Evolutionary conservation across 768 basidiomycete genomes (phyloP), one percentile per base, ranked within the genome.

Genomic region (Kwoniella mangroviensis): DNA sequence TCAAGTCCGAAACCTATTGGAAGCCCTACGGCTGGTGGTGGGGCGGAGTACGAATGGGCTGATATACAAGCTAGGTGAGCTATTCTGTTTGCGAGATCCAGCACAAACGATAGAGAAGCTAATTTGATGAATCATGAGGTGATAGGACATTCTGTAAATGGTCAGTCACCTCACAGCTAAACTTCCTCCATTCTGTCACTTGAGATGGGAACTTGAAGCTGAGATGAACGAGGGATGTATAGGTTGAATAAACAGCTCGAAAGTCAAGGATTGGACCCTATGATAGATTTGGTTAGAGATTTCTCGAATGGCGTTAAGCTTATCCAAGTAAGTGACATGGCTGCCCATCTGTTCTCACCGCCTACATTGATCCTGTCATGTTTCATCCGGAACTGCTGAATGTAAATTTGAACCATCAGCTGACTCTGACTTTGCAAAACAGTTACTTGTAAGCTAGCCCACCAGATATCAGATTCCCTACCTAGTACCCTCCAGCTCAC

Each of bases 191-290:
- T n/a, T n/a, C n/a, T n/a, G n/a, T n/a, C n/a, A n/a, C n/a, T n/a
- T n/a, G n/a, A n/a, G n/a, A n/a, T n/a, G n/a, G n/a, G n/a, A n/a
- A n/a, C n/a, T n/a, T n/a, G n/a, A n/a, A 43, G 42, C 45, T 49
- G 45, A 49, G 15, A 49, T 49, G 13, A 49, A 19, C 2, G 45
- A 19, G 45, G 10, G 9, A 49, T 22, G 24, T 12, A 3, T 28
- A 98, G 96, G 97, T 86, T 98, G 69, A 99, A 98, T 79, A 93
- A 94, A 10, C 95, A 96, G 81, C 88, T 99, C 40, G 94, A 98
- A 80, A 86, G 88, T 3, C 87, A 91, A 73, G 91, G 90, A 69
- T 88, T 94, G 78, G 91, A 91, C 6, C 88, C 93, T 13, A 95
- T 99, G 92, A 86, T 86, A 11, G 93, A 94, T 60, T 87, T 99